These are phyloP conservation scores for Kalmusia sp. DNA, from an alignment of 2,329 filamentous ascomycete species.

Conservation along the genomic window DNA sequence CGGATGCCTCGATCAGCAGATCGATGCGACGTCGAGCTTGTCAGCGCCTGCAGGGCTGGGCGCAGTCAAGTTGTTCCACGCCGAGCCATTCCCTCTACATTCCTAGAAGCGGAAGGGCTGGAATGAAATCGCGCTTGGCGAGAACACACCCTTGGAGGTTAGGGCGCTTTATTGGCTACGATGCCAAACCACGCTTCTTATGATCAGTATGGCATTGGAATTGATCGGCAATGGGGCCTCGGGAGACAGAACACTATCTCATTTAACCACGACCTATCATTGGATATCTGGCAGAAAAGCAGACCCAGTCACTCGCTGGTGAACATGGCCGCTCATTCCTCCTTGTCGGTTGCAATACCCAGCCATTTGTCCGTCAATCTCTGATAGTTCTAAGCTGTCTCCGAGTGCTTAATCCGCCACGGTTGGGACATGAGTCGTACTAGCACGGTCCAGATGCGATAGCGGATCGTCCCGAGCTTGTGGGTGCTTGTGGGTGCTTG, in stretches of 20 bases:
- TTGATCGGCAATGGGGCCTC: conserved; percentile 18
- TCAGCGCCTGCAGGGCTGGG: conserved; percentile 11
- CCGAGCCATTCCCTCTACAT: conserved; percentile 12
- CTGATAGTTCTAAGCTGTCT: neutral
- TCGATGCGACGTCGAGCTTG: conserved; percentile 13
- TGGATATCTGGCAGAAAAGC: conserved; percentile 5
- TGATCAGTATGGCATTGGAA: conserved; percentile 10
- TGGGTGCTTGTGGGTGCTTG: conserved; percentile 15
- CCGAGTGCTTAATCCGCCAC: neutral
- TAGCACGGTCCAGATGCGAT: conserved; percentile 10
- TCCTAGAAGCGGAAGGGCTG: conserved; percentile 24
- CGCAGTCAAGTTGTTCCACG: conserved; percentile 7
- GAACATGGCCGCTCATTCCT: neutral
- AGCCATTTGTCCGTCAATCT: conserved; percentile 4
- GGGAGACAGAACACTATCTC: conserved; percentile 14
- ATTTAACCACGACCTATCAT: conserved; percentile 25
- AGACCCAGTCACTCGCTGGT: neutral
- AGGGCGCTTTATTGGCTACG: conserved; percentile 18
- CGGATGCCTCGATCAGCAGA: conserved; percentile 28
- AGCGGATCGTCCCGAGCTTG: conserved; percentile 31
- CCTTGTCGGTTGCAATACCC: neutral
- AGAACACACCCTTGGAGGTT: conserved; percentile 5
- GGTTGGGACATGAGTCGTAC: conserved; percentile 2
- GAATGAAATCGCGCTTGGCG: conserved; percentile 13
- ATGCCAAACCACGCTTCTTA: conserved; percentile 11